A percentile compares a stretch with the other conserved stretches of the same genome.
Conservation (phyloP, 2,329 filamentous ascomycete species). For the Colletotrichum sp. region DNA sequence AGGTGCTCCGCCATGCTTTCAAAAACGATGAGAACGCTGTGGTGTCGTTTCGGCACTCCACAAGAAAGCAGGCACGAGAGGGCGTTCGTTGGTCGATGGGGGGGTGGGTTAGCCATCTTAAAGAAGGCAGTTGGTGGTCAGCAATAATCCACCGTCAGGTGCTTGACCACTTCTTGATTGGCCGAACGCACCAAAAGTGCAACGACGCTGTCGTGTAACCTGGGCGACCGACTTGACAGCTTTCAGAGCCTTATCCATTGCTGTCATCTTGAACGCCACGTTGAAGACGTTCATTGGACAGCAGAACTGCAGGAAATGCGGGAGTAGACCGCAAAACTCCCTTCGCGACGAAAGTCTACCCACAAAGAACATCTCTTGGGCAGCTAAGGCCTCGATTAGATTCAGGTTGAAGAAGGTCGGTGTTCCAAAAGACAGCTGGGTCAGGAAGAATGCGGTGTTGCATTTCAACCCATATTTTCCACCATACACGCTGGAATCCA, state of each 20-base stretch:
- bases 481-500: too few relatives aligned
- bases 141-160: too few relatives aligned
- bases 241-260: background rate
- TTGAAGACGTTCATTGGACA: background rate
- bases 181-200: accelerated
- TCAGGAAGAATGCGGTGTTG: too few relatives aligned
- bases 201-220: accelerated
- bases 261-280: background rate
- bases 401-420: accelerated
- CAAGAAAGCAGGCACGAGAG: too few relatives aligned
- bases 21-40: too few relatives aligned
- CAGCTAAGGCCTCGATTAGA: accelerated
- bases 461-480: too few relatives aligned
- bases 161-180: background rate
- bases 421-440: accelerated
- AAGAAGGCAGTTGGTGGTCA: too few relatives aligned
- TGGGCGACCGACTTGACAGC: accelerated
- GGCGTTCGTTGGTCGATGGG: too few relatives aligned
- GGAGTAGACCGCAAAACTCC: accelerated
- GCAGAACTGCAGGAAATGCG: background rate
- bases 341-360: accelerated
- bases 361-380: accelerated
- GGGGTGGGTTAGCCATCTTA: too few relatives aligned
- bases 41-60: too few relatives aligned
- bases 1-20: too few relatives aligned